Evolutionary conservation across 345 rosid species (phyloP), one percentile per base, ranked within the genome.

Genomic region (Psidium friedrichsthalianum): DNA sequence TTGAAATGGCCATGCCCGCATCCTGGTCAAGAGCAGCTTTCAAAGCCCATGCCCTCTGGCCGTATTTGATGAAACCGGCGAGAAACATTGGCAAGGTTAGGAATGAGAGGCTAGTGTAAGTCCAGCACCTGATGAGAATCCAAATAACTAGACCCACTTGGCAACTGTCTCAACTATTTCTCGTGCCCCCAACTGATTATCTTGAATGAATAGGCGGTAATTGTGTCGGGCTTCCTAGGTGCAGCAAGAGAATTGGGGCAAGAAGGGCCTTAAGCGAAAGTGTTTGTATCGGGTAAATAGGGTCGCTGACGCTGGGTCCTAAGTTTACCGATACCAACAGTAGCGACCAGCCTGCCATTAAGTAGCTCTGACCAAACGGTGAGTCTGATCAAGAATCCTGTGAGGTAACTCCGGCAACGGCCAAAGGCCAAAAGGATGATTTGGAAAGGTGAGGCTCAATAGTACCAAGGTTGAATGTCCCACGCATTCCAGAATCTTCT

Each of bases 151-250:
- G 86, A 15, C 85, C 85, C 3, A 85, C 32, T 42, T 91, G 90
- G 86, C 74, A 64, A 51, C 18, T 6, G 87, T 87, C 36, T 88
- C 89, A 85, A 90, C 58, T 80, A 90, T 85, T 42, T 90, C 88
- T 83, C 93, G 83, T 9, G 76, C 84, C 88, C 91, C 89, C 8
- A 91, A 27, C 83, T 91, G 87, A 10, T 90, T 86, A 85, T 91
- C 93, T 76, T 90, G 88, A 20, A 90, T 13, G 91, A 83, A 58
- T 90, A 91, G 2, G 91, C 93, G 24, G 92, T 91, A 84, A 89
- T 90, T 29, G 90, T 87, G 64, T 91, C 89, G 1, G 93, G 12
- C 93, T 89, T 57, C 92, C 92, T 4, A 90, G 89, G 81, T 91
- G 92, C 83, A 91, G 44, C 52, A 91, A 86, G 61, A 90, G 87